Percentiles rank a stretch among this genome's conserved stretches.
phyloP scores from a whole-genome alignment of 345 rosid species.

The Nasturtium officinale region DNA sequence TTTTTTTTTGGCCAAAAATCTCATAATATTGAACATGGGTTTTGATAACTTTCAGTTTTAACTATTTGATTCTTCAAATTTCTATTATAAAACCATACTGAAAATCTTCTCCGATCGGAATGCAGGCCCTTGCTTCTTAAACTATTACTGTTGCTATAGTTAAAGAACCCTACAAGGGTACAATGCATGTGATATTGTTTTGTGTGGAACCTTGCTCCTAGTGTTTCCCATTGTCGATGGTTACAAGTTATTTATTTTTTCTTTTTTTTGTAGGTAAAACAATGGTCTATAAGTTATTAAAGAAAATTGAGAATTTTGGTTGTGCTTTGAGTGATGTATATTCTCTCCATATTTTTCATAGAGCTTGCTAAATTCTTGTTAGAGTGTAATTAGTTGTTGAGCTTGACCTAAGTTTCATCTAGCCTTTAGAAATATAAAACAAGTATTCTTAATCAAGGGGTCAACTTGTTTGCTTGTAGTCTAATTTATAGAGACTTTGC shows the following conservation, averaged over 20 bases:
- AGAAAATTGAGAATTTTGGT: conserved; percentile 4
- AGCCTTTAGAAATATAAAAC: conserved; percentile 30
- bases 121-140: background rate
- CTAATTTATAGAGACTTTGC: conserved; percentile 32
- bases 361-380: conserved; percentile 25
- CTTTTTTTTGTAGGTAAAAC: background rate
- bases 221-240: conserved; percentile 12
- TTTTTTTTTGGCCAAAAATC: no score
- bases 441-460: conserved; percentile 27
- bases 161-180: no score
- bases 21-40: no score
- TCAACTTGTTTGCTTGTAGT: conserved; percentile 30
- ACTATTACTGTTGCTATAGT: background rate
- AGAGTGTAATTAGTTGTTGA: conserved; percentile 41
- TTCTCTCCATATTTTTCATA: conserved; percentile 1
- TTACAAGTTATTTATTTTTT: background rate
- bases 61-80: no score
- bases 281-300: background rate
- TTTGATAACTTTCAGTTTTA: no score
- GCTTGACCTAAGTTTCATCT: conserved; percentile 33
- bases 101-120: no score
- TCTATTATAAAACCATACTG: no score
- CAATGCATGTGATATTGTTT: conserved; percentile 24
- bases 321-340: conserved; percentile 9
- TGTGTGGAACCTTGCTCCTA: conserved; percentile 8